Base-by-base conservation (phyloP, 257 asterid genomes). In the Scutellaria baicalensis region DNA sequence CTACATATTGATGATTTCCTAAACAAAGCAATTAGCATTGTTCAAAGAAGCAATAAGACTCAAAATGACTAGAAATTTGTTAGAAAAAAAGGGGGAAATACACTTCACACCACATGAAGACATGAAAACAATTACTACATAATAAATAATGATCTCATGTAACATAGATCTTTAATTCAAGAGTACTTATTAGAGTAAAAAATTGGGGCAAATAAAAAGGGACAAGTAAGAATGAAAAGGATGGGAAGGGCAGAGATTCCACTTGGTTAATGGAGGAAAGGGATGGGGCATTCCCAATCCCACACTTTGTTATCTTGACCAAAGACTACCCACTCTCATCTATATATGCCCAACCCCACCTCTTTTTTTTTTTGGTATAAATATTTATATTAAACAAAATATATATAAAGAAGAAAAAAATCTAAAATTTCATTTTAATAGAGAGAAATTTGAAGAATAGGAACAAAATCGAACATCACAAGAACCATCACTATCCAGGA, bases 161-260 rank as follows among this genome's bases (percentile, higher is more conserved):
- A n/a, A n/a, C n/a, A n/a, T n/a, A n/a, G n/a, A n/a, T n/a, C n/a
- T n/a, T n/a, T n/a, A n/a, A n/a, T n/a, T n/a, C n/a, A n/a, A n/a
- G 9, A 13, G 36, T 10, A 52, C 1, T 20, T 3, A 52, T 27
- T 56, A 56, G 9, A 11, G 62, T 35, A 35, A 6, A 23, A 12
- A 17, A 14, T 39, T 8, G 31, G 17, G 33, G 72, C n/a, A n/a
- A 59, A 64, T 56, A 68, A 72, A 20, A 57, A 5, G 85, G 75
- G 89, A 87, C 95, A 89, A 74, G 81, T 74, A 86, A 79, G 84
- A 75, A 77, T 80, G 93, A 84, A 74, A 64, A 88, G 90, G 86
- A 89, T 88, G 98, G 96, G 89, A 79, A 84, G 84, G 81, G 84
- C 98, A 92, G 96, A 84, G 88, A 83, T 84, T 81, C 92, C 93